Evolutionary conservation across 805 yeast species (phyloP).

Genomic region (Blastobotrys terrestris): DNA sequence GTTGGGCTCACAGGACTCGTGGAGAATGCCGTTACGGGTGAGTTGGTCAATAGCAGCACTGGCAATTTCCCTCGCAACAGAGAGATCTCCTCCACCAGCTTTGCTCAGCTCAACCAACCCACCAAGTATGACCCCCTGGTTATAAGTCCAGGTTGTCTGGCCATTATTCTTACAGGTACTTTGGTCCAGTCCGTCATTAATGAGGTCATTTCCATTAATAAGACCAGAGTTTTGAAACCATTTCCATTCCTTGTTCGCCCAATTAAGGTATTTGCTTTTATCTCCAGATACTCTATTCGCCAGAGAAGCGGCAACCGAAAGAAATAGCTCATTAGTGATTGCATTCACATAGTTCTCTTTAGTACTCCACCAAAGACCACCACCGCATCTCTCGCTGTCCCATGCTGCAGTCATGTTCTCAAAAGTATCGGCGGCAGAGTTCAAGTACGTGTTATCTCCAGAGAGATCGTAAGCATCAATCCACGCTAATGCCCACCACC

Average conservation of each 20-base stretch:
- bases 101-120: slow-evolving; percentile 12
- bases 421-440: slow-evolving; percentile 8
- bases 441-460: slow-evolving; percentile 6
- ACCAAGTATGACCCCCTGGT: slow-evolving; percentile 16
- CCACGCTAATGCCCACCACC: slow-evolving; percentile 20
- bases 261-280: slow-evolving; percentile 6
- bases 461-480: slow-evolving; percentile 12
- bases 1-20: slow-evolving; percentile 12
- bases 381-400: slow-evolving; percentile 10
- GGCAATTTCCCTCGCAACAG: slow-evolving; percentile 8
- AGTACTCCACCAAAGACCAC: slow-evolving; percentile 16
- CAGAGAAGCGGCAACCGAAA: slow-evolving; percentile 10
- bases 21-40: slow-evolving; percentile 8
- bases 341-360: slow-evolving; percentile 12
- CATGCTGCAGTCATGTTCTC: slow-evolving; percentile 11
- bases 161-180: slow-evolving; percentile 5
- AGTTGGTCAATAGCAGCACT: slow-evolving; percentile 5
- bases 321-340: slow-evolving; percentile 15
- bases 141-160: slow-evolving; percentile 12
- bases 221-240: slow-evolving; percentile 10
- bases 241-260: slow-evolving; percentile 11
- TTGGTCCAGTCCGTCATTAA: slow-evolving; percentile 13
- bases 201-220: slow-evolving; percentile 5
- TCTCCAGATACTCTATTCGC: slow-evolving; percentile 10
- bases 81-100: slow-evolving; percentile 3